These are phyloP conservation scores for Raphanus hybrid DNA, from an alignment of 441 rosid genomes.

Conservation along the genomic window DNA sequence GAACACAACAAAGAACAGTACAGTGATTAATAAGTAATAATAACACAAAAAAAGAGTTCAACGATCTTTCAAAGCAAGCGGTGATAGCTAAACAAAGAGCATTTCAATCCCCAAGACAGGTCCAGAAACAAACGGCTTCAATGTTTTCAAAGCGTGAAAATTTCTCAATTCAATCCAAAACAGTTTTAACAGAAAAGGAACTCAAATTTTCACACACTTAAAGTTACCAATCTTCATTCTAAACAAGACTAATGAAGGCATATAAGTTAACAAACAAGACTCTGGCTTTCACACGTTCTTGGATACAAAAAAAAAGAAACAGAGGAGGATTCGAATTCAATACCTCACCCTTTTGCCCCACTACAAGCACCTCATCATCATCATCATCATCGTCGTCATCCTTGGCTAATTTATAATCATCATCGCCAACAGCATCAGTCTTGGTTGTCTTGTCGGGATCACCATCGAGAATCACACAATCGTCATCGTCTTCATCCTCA, in stretches of 20 bases:
- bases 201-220: background rate
- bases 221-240: background rate
- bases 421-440: conserved; percentile 33
- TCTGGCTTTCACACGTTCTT: background rate
- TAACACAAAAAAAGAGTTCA: background rate
- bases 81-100: background rate
- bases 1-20: background rate
- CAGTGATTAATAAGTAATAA: background rate
- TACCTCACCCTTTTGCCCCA: conserved; percentile 88
- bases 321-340: conserved; percentile 1
- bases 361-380: conserved; percentile 75
- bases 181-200: background rate
- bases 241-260: too few species aligned
- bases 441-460: conserved; percentile 67
- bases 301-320: background rate
- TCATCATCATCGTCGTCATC: conserved; percentile 50
- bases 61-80: background rate
- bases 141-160: background rate
- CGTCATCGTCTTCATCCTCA: conserved; percentile 45
- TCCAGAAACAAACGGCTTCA: background rate
- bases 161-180: background rate
- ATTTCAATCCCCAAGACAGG: background rate
- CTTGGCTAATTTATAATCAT: conserved; percentile 25
- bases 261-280: background rate
- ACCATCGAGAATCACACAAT: conserved; percentile 73